These are phyloP conservation scores for Zoysia matrella DNA, from an alignment of 202 grass and related monocot genomes.

Conservation along the genomic window DNA sequence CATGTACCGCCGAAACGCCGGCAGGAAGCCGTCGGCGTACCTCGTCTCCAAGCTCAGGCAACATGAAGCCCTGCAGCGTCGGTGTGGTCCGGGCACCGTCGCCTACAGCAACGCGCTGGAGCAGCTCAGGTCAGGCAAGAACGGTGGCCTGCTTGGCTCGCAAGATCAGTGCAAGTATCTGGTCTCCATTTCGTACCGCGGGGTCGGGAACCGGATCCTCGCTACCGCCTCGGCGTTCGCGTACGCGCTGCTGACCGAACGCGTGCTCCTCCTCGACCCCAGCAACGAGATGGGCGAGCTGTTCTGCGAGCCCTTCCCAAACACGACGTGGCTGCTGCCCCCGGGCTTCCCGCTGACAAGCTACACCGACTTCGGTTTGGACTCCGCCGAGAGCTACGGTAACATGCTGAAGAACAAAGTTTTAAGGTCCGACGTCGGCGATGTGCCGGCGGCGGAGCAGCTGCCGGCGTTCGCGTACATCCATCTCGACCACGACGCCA, in stretches of 20 bases:
- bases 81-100: slow-evolving; percentile 48
- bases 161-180: slow-evolving; percentile 48
- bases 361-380: no score
- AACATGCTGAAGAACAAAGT: no score
- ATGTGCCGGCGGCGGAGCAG: neutral
- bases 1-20: slow-evolving; percentile 46
- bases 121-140: slow-evolving; percentile 25
- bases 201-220: no score
- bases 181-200: neutral
- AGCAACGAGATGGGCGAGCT: slow-evolving; percentile 21
- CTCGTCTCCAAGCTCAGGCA: slow-evolving; percentile 47
- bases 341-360: no score
- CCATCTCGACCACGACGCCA: slow-evolving; percentile 54
- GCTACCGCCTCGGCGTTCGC: no score
- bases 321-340: slow-evolving; percentile 69
- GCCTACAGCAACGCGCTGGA: slow-evolving; percentile 32
- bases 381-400: no score
- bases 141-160: neutral
- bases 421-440: neutral
- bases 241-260: no score
- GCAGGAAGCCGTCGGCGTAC: slow-evolving; percentile 20
- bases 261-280: slow-evolving; percentile 40
- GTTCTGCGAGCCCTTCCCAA: slow-evolving; percentile 67
- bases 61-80: slow-evolving; percentile 41
- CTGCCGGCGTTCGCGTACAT: slow-evolving; percentile 60